Conservation (phyloP, 2,329 filamentous ascomycete genomes). For the Venturia pyrina region DNA sequence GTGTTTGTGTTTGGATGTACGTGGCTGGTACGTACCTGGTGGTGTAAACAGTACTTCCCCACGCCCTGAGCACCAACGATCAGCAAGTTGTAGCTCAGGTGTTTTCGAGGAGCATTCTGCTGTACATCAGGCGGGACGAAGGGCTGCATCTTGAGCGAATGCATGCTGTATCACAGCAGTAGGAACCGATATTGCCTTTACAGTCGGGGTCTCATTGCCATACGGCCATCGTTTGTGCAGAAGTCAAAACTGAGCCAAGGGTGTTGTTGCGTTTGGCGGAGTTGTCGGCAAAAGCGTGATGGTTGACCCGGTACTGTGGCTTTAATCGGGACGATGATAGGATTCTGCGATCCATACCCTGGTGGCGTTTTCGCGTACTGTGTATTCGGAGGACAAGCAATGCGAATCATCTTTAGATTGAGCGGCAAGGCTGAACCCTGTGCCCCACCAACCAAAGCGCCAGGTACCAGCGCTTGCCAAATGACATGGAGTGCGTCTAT, state of each 20-base stretch:
- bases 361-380: background rate
- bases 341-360: background rate
- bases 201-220: background rate
- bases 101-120: background rate
- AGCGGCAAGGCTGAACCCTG: background rate
- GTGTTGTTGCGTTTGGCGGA: background rate
- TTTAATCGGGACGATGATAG: background rate
- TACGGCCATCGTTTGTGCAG: background rate
- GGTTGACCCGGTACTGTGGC: background rate
- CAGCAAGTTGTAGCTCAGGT: background rate
- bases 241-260: background rate
- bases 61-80: background rate
- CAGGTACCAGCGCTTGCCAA: background rate
- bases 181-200: background rate
- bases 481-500: background rate
- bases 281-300: background rate
- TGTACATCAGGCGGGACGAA: background rate
- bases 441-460: background rate
- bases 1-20: background rate
- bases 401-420: background rate
- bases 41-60: slow-evolving; percentile 7
- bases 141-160: slow-evolving; percentile 1
- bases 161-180: background rate
- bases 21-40: slow-evolving; percentile 2
- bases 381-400: background rate